Conservation (phyloP, 2,329 filamentous ascomycete genomes). For the Chrysoporthe puriensis region DNA sequence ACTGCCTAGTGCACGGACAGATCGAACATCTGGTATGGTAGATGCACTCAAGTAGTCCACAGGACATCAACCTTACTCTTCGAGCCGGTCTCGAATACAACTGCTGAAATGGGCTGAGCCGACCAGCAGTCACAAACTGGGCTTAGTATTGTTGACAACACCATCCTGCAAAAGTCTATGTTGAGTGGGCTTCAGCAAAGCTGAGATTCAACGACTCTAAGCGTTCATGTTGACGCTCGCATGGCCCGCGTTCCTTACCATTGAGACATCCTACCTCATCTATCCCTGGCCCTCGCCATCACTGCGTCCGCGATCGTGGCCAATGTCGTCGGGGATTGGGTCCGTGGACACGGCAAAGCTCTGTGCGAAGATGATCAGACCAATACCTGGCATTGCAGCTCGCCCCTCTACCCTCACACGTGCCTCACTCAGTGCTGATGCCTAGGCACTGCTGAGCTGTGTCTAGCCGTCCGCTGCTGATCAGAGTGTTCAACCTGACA, state of each 20-base stretch:
- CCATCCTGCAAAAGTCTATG: too few relatives aligned
- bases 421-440: background rate
- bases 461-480: background rate
- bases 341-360: background rate
- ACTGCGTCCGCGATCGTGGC: background rate
- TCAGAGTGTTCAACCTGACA: background rate
- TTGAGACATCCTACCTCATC: background rate
- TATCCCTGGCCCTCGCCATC: background rate
- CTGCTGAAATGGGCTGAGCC: too few relatives aligned
- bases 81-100: too few relatives aligned
- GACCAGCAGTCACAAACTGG: too few relatives aligned
- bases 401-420: too few relatives aligned
- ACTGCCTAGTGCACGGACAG: too few relatives aligned
- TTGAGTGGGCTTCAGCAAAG: too few relatives aligned
- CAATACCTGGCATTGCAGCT: background rate
- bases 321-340: background rate
- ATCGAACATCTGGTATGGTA: too few relatives aligned
- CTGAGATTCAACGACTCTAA: background rate
- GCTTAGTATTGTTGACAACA: too few relatives aligned
- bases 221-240: background rate
- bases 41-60: too few relatives aligned
- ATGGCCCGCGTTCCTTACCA: background rate
- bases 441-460: background rate
- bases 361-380: background rate
- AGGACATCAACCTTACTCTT: too few relatives aligned